Percentiles rank a stretch among this genome's conserved stretches.
Conservation (phyloP, 202 grass and related monocot species). For the Carex sylvatica region DNA sequence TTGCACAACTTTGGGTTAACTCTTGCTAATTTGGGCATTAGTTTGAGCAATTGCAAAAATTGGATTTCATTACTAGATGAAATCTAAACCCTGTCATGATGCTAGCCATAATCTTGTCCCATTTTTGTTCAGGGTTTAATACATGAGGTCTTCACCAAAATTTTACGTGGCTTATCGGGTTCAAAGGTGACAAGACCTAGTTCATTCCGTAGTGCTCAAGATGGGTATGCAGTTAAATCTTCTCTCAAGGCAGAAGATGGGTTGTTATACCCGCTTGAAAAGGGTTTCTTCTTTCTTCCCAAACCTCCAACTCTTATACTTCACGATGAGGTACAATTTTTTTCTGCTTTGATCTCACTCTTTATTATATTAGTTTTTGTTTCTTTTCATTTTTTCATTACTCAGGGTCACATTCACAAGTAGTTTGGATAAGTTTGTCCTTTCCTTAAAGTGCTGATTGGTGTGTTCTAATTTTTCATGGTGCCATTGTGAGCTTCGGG, state of each 20-base stretch:
- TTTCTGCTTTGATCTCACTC: background rate
- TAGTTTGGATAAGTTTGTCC: conserved; percentile 6
- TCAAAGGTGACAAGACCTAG: conserved; percentile 86
- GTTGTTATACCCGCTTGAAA: conserved; percentile 93
- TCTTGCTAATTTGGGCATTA: background rate
- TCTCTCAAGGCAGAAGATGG: conserved; percentile 99
- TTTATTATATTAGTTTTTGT: background rate
- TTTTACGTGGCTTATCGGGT: conserved; percentile 89
- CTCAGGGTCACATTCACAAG: background rate
- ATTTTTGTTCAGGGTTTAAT: conserved; percentile 63
- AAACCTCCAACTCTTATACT: conserved; percentile 99
- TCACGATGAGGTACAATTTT: conserved; percentile 69
- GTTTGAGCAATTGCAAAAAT: background rate
- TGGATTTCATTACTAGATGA: background rate
- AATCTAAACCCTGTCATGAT: background rate
- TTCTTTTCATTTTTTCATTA: conserved; percentile 3
- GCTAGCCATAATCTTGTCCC: conserved; percentile 17
- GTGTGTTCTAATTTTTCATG: background rate
- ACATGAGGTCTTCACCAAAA: conserved; percentile 82
- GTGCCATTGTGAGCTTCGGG: background rate
- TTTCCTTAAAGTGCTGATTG: background rate
- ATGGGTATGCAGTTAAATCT: conserved; percentile 98
- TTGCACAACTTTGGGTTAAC: background rate
- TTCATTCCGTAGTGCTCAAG: conserved; percentile 78
- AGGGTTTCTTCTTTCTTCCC: conserved; percentile 97